Evolutionary conservation across 2,329 filamentous ascomycete genomes (phyloP), one percentile per base, ranked within the genome.

Genomic region (Coniochaeta ligniaria): DNA sequence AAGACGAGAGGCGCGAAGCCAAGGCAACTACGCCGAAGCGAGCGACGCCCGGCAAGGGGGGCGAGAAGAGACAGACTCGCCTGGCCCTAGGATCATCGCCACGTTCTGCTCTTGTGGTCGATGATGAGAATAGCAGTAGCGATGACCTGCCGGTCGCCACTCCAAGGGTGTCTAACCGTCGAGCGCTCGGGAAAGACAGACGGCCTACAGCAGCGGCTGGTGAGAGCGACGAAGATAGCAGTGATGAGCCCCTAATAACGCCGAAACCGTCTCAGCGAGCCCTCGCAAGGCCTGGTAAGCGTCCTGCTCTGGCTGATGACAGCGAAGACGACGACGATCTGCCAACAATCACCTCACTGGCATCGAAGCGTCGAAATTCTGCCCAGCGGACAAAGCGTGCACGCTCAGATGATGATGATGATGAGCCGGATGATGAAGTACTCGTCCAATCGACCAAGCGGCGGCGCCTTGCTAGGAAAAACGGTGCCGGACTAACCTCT

Each of bases 401-500:
- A 31, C 58, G 43, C 31, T 47, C 59, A 55, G 59, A 57, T 31
- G 47, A 52, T 45, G 55, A 59, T 47, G 54, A 56, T 1, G 33
- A 36, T 36, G 35, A 36, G 35, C 8, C 22, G 16, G 52, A 56
- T 16, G 31, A 20, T 2, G 31, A 33, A 55, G n/a, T 62, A 60
- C 3, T 63, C 62, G 6, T 35, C 64, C n/a, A 54, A 55, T 41
- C 56, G 31, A 45, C 36, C 28, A 68, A 68, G 60, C 60, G 63
- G 33, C 61, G 66, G 17, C 61, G 64, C 11, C 62, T 66, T 17
- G 47, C 63, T 26, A 58, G 60, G 26, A 58, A 24, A 20, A 22
- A 20, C 6, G 31, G 35, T 8, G 17, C 54, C 1, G 31, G 20
- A 24, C 12, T 36, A 36, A 38, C 5, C 54, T 57, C 54, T 38